Percentiles rank a stretch among this genome's conserved stretches.
phyloP scores from a whole-genome alignment of 176 grass and related monocot genomes.

The Oryza longistaminata region DNA sequence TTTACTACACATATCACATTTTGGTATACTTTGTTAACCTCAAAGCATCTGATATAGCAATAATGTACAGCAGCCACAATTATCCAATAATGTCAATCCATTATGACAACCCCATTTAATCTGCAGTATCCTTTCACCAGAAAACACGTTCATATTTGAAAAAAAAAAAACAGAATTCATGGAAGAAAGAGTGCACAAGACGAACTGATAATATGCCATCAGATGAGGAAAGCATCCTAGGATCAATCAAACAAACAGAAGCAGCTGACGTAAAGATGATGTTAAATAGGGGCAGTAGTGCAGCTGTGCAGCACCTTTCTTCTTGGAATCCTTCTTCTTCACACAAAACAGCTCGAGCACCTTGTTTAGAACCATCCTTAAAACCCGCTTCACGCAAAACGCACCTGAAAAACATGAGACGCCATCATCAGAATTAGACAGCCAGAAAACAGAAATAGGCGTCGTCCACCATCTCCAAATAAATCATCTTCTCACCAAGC shows the following conservation, averaged over 20 bases:
- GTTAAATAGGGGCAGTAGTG: neutral
- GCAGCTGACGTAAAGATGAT: neutral
- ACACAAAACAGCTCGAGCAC: constrained; percentile 44
- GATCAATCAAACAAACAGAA: neutral
- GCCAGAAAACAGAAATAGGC: neutral
- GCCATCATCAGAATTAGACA: constrained; percentile 6
- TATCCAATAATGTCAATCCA: neutral
- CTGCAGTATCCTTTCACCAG: neutral
- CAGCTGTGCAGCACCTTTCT: constrained; percentile 37
- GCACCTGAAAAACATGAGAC: constrained; percentile 28
- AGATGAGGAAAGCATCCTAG: neutral
- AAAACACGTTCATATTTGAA: neutral
- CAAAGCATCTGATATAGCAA: neutral
- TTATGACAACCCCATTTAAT: neutral
- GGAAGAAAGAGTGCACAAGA: neutral
- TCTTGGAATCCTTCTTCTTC: constrained; percentile 48
- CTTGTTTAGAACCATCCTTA: constrained; percentile 45
- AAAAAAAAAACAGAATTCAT: neutral
- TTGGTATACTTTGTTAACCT: neutral
- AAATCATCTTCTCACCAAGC: constrained; percentile 18
- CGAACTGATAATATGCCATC: neutral
- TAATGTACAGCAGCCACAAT: neutral
- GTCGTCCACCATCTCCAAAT: neutral
- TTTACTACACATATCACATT: constrained; percentile 2
- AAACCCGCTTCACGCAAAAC: neutral